These are phyloP conservation scores for Tuber borchii DNA, from an alignment of 495 filamentous ascomycete genomes.

Conservation along the genomic window DNA sequence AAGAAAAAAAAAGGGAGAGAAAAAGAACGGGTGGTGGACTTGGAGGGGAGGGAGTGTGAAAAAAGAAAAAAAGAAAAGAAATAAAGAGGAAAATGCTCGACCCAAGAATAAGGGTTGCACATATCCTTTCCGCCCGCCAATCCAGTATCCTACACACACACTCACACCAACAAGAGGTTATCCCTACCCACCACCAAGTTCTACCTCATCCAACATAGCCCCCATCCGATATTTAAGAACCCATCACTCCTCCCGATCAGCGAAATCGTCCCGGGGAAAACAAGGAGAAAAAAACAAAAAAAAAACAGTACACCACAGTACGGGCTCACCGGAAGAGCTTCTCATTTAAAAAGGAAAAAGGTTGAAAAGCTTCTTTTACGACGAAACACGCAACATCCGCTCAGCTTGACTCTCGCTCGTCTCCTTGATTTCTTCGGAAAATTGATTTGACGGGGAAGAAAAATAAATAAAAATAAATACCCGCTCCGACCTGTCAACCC, in stretches of 20 bases:
- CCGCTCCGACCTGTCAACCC: not conserved
- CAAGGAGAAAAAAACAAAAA: not conserved
- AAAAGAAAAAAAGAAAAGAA: conserved; percentile 14
- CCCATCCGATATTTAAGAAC: conserved; percentile 39
- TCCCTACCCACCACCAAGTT: not conserved
- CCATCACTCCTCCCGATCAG: conserved; percentile 10
- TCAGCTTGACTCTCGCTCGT: not conserved
- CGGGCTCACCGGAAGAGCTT: not conserved
- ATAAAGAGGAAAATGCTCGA: not conserved
- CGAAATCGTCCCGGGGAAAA: conserved; percentile 2
- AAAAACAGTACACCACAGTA: not conserved
- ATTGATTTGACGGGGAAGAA: not conserved
- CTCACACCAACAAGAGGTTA: conserved; percentile 5
- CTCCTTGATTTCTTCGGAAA: not conserved
- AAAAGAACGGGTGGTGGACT: not conserved
- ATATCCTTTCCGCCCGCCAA: conserved; percentile 6
- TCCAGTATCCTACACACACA: not conserved
- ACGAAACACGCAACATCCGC: not conserved
- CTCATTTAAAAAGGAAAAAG: not conserved
- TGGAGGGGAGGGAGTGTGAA: conserved; percentile 19
- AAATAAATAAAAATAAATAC: not conserved
- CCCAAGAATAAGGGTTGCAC: not conserved
- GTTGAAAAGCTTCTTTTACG: not conserved
- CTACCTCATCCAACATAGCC: conserved; percentile 22
- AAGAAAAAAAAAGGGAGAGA: not conserved